A percentile compares a stretch with the other conserved stretches of the same genome.
Evolutionary conservation across 768 basidiomycete species (phyloP).

Genomic region (Lactarius tabidus): DNA sequence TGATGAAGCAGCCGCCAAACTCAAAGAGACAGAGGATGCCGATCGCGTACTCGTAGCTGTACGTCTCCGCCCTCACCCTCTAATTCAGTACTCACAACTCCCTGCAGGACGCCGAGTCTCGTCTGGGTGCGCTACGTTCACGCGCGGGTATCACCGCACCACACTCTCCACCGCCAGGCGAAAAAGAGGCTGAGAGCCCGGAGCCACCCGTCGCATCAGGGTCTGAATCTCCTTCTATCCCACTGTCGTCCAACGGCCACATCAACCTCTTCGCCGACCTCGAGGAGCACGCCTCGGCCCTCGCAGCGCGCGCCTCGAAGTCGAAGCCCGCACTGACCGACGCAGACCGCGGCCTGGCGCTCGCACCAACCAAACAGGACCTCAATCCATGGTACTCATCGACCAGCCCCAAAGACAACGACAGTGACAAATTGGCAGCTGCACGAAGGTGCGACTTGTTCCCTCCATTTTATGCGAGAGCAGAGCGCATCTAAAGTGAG

Average conservation of each 20-base stretch:
- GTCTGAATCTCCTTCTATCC: conserved; percentile 26
- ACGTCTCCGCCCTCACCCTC: conserved; percentile 29
- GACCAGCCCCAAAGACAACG: conserved; percentile 17
- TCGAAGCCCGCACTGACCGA: conserved; percentile 35
- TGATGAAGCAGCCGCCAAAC: conserved; percentile 77
- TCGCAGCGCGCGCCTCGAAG: conserved; percentile 47
- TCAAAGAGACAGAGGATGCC: conserved; percentile 64
- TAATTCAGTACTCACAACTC: conserved; percentile 7
- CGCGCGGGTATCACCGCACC: conserved; percentile 44
- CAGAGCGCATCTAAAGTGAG: not conserved
- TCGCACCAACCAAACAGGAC: conserved; percentile 73
- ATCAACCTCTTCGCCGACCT: conserved; percentile 83
- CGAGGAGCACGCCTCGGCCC: conserved; percentile 53
- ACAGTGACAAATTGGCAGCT: conserved; percentile 27
- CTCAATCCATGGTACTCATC: conserved; percentile 75
- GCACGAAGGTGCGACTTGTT: conserved; percentile 26
- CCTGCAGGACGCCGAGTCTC: conserved; percentile 72
- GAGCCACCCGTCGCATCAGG: conserved; percentile 16
- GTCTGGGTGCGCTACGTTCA: conserved; percentile 59
- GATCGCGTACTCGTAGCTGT: conserved; percentile 70
- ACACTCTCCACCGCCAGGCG: not conserved
- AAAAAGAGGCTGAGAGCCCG: conserved; percentile 24
- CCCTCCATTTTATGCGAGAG: not conserved
- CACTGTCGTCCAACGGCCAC: conserved; percentile 51
- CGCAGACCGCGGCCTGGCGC: conserved; percentile 65